Conservation (phyloP, 257 asterid genomes). For the Solanum piurae region DNA sequence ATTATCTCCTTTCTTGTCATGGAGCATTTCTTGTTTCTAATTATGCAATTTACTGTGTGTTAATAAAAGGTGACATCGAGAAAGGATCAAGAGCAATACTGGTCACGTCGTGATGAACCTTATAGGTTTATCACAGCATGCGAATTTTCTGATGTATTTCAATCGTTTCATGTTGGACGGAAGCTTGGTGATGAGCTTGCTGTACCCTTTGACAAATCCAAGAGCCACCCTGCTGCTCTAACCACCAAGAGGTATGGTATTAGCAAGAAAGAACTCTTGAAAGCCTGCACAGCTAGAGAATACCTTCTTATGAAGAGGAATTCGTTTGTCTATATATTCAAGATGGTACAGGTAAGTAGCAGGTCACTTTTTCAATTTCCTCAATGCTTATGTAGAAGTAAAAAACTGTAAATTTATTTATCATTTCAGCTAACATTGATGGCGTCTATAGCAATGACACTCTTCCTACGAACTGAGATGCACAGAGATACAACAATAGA, state of each 20-base stretch:
- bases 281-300: constrained; percentile 59
- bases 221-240: constrained; percentile 61
- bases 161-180: constrained; percentile 50
- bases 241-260: constrained; percentile 53
- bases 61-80: constrained; percentile 61
- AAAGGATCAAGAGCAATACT: constrained; percentile 83
- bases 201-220: constrained; percentile 54
- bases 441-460: constrained; percentile 54
- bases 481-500: constrained; percentile 31
- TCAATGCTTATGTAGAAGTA: background rate
- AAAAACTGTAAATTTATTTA: background rate
- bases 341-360: constrained; percentile 49
- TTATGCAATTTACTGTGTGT: background rate
- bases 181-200: constrained; percentile 56
- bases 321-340: constrained; percentile 65
- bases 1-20: background rate
- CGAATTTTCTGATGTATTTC: constrained; percentile 68
- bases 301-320: constrained; percentile 60
- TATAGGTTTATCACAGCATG: constrained; percentile 37
- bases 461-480: constrained; percentile 48
- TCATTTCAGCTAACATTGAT: constrained; percentile 36
- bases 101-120: constrained; percentile 50
- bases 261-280: constrained; percentile 60
- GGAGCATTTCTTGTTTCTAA: background rate
- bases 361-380: background rate